phyloP scores from a whole-genome alignment of 2,329 filamentous ascomycete genomes.

The Alternaria arborescens region DNA sequence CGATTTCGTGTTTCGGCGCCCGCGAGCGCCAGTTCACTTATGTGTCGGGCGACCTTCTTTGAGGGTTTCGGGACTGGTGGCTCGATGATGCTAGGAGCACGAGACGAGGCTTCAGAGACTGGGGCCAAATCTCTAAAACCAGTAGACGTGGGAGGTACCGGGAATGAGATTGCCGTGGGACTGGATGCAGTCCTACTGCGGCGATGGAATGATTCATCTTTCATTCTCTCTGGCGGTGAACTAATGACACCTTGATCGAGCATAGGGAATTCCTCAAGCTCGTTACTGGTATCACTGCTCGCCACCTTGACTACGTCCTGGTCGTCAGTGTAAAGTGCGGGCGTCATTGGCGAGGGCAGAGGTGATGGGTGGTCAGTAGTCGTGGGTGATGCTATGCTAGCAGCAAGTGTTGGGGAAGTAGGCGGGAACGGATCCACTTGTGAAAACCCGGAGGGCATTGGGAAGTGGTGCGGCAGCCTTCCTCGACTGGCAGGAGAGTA shows the following conservation, averaged over 20 bases:
- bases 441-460: constrained; percentile 40
- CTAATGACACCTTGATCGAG: constrained; percentile 37
- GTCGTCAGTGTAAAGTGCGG: constrained; percentile 39
- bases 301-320: constrained; percentile 48
- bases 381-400: constrained; percentile 40
- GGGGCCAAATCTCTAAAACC: constrained; percentile 27
- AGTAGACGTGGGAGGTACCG: constrained; percentile 22
- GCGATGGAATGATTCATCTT: constrained; percentile 34
- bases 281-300: constrained; percentile 46
- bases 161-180: constrained; percentile 40
- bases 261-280: constrained; percentile 39
- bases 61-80: constrained; percentile 23
- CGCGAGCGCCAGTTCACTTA: constrained; percentile 25
- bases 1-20: constrained; percentile 23
- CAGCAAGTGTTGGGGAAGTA: constrained; percentile 34
- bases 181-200: constrained; percentile 49
- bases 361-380: constrained; percentile 43
- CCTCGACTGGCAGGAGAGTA: constrained; percentile 23
- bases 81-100: constrained; percentile 34
- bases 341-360: constrained; percentile 49
- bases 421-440: constrained; percentile 45
- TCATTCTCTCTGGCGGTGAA: constrained; percentile 33
- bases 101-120: constrained; percentile 36
- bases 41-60: constrained; percentile 27
- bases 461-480: constrained; percentile 31